A percentile compares a stretch with the other conserved stretches of the same genome.
phyloP scores from a whole-genome alignment of 768 basidiomycete species.

The Coprinopsis strossmayeri region DNA sequence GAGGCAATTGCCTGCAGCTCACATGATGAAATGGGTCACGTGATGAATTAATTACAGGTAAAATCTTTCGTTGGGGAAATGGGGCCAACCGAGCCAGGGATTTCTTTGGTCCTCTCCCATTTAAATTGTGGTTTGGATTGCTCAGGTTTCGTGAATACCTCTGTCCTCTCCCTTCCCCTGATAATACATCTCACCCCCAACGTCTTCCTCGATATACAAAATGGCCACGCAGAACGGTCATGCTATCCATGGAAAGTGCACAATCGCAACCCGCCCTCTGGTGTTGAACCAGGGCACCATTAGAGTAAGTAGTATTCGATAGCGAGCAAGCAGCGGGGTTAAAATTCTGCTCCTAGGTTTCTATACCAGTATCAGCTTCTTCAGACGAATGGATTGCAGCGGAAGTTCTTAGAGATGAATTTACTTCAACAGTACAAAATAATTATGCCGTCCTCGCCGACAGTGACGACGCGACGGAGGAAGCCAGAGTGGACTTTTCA shows the following conservation, averaged over 20 bases:
- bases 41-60: constrained; percentile 16
- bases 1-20: no score
- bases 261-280: constrained; percentile 43
- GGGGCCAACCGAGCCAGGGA: constrained; percentile 29
- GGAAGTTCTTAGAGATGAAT: constrained; percentile 88
- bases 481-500: constrained; percentile 71
- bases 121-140: constrained; percentile 8
- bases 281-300: constrained; percentile 40
- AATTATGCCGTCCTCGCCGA: constrained; percentile 37
- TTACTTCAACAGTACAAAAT: constrained; percentile 54
- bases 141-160: constrained; percentile 18
- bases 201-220: constrained; percentile 16
- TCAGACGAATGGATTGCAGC: constrained; percentile 87
- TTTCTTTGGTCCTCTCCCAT: neutral
- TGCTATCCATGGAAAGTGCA: constrained; percentile 23
- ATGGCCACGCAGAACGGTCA: constrained; percentile 37
- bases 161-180: constrained; percentile 15
- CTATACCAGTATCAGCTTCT: constrained; percentile 81
- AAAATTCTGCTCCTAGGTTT: constrained; percentile 42
- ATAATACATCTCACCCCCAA: constrained; percentile 10
- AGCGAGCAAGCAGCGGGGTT: neutral
- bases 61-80: constrained; percentile 41
- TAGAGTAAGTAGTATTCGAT: constrained; percentile 35
- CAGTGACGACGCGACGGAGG: constrained; percentile 46
- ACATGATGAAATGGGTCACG: neutral